A percentile compares a stretch with the other conserved stretches of the same genome.
Conservation (phyloP, 2,329 filamentous ascomycete genomes). For the Penicillium vulpinum region DNA sequence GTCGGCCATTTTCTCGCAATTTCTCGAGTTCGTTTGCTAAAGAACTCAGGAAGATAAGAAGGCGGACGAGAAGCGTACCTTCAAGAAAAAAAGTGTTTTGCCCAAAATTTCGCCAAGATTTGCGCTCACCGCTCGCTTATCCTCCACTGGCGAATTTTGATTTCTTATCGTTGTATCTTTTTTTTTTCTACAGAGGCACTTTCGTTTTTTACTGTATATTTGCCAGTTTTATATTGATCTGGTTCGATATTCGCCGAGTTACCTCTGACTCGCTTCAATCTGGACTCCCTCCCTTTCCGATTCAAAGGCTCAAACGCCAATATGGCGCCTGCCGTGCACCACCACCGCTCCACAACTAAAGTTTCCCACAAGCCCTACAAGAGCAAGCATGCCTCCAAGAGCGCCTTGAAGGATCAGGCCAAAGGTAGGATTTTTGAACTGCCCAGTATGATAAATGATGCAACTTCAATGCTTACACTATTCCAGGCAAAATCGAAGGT, state of each 20-base stretch:
- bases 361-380: conserved; percentile 87
- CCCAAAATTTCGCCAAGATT: conserved; percentile 42
- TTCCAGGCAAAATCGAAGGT: conserved; percentile 70
- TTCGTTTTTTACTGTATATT: conserved; percentile 1
- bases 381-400: conserved; percentile 84
- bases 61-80: conserved; percentile 8
- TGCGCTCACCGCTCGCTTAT: conserved; percentile 36
- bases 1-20: conserved; percentile 31
- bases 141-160: conserved; percentile 40
- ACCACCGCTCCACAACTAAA: conserved; percentile 93
- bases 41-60: conserved; percentile 7
- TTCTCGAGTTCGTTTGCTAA: conserved; percentile 7
- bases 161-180: conserved; percentile 27
- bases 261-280: conserved; percentile 19
- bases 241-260: neutral
- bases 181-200: conserved; percentile 12
- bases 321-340: conserved; percentile 74
- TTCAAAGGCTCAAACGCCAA: conserved; percentile 73
- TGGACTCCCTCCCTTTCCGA: conserved; percentile 70
- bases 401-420: conserved; percentile 75
- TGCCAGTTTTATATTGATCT: conserved; percentile 2
- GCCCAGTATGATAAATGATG: neutral
- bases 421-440: conserved; percentile 64
- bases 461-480: conserved; percentile 14
- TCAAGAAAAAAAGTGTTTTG: conserved; percentile 25